phyloP scores from a whole-genome alignment of 148 eudicot genomes.

The Hydrangea macrophylla region DNA sequence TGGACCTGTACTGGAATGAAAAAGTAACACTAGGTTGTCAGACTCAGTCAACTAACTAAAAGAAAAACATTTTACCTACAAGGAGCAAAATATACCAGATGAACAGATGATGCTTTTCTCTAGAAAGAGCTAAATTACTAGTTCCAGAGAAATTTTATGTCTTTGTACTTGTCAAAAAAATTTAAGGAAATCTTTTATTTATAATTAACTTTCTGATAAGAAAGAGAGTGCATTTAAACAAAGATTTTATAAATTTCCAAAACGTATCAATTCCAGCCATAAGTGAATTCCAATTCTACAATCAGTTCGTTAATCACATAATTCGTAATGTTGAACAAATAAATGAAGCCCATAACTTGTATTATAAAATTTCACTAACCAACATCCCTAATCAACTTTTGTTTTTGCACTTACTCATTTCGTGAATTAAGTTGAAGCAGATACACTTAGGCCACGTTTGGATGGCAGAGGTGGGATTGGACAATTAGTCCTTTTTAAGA shows the following conservation, averaged over 20 bases:
- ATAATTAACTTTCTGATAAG: too few relatives aligned
- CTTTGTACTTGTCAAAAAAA: neutral
- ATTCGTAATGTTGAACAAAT: neutral
- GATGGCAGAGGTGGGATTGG: too few relatives aligned
- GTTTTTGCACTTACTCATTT: neutral
- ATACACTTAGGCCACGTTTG: too few relatives aligned
- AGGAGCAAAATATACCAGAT: too few relatives aligned
- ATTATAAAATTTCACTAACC: neutral
- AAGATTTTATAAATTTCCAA: neutral
- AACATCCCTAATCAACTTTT: neutral
- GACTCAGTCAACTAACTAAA: neutral
- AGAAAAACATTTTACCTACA: too few relatives aligned
- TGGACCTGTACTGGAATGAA: constrained; percentile 59
- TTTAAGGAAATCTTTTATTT: too few relatives aligned
- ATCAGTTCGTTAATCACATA: neutral
- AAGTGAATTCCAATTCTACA: neutral
- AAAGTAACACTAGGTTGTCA: constrained; percentile 4
- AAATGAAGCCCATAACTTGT: too few relatives aligned
- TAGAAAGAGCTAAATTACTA: constrained; percentile 2
- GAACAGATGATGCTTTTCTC: neutral
- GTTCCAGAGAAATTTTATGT: constrained; percentile 4
- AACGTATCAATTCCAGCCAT: neutral
- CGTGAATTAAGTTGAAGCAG: neutral
- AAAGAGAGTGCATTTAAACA: neutral
- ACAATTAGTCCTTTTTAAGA: too few relatives aligned